Base-by-base conservation (phyloP, 2,329 filamentous ascomycete species). In the Trichophyton verrucosum region DNA sequence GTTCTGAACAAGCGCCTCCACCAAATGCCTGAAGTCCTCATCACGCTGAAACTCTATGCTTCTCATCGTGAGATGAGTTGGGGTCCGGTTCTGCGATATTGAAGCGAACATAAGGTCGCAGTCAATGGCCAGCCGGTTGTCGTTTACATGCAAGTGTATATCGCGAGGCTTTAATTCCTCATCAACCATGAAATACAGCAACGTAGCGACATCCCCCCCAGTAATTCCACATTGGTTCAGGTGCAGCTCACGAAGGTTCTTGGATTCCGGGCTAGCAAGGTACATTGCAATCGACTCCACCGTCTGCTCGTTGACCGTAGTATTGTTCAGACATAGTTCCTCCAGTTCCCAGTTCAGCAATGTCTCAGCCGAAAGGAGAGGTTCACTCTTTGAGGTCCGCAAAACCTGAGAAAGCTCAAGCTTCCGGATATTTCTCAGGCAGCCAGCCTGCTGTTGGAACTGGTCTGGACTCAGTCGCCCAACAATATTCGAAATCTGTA, bases 1-100 rank as follows among this genome's bases (percentile, higher is more conserved):
- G 67, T 89, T 89, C 47, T 75, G 75, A 3, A 80, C 80, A 57
- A 89, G 67, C 1, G 86, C 85, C 62, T 81, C 74, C 5, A 88
- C 76, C 56, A 89, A 74, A 61, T 83, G 79, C 40, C 82, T 79
- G 64, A 88, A 88, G 61, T 84, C 79, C 9, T 80, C 75, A 67
- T 87, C 84, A 62, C 83, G 81, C 61, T 84, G 81, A 68, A 86
- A 89, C 68, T 88, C 86, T 40, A 88, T 81, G 73, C 86, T 82
- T 40, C 82, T 78, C 74, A 89, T 83, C 3, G 83, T 85, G 30
- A 89, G 70, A 65, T 82, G 82, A 2, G 83, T 79, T 1, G 86
- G 86, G 0, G 84, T 82, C 51, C 80, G 73, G 56, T 79, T 81
- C 55, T 81, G 71, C 4, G 71, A 72, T 64, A 80, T 76, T 5